Base-by-base conservation (phyloP, 2,329 filamentous ascomycete genomes). In the Nigrospora sphaerica region DNA sequence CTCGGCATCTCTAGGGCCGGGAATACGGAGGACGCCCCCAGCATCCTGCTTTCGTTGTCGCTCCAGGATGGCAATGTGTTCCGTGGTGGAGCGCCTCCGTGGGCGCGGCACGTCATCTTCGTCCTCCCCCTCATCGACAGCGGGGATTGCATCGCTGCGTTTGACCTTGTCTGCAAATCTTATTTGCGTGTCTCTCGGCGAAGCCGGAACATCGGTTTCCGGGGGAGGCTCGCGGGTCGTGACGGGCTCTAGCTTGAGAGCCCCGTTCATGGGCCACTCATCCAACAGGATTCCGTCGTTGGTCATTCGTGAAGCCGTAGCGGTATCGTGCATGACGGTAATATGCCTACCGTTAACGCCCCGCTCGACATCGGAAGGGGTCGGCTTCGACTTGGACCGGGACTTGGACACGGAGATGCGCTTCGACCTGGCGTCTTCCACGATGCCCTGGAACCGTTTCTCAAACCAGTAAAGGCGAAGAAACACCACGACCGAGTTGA, bases 381-480 rank as follows among this genome's bases (percentile, higher is more conserved):
- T 75, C 10, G 61, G 54, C 33, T 61, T 64, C 3, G 69, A 59
- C 48, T 73, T 67, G 61, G 84, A 68, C 68, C 80, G 67, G 60
- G 86, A 69, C 71, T 82, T 71, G 66, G 75, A 70, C n/a, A 84
- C 65, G 33, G 77, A 85, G 45, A 77, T 75, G 45, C 91, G 80
- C 45, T 83, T 72, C 38, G 70, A 73, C 46, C 81, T 80, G 1
- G 87, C 83, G 56, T 95, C 87, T 32, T 75, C 76, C 13, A 86
- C 90, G 53, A 95, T 79, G 57, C 87, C 77, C 61, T 95, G 86
- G 62, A 98, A 97, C 9, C 91, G 81, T 66, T 95, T 95, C 67
- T 98, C 91, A 62, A 98, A 98, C 92, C 92, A 98, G 67, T 95
- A 96, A 2, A 98, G 73, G 23, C 93, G 86, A 13, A 97, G 76